A percentile compares a stretch with the other conserved stretches of the same genome.
phyloP scores from a whole-genome alignment of 1,139 yeast genomes.

The Fermentozyma sake region DNA sequence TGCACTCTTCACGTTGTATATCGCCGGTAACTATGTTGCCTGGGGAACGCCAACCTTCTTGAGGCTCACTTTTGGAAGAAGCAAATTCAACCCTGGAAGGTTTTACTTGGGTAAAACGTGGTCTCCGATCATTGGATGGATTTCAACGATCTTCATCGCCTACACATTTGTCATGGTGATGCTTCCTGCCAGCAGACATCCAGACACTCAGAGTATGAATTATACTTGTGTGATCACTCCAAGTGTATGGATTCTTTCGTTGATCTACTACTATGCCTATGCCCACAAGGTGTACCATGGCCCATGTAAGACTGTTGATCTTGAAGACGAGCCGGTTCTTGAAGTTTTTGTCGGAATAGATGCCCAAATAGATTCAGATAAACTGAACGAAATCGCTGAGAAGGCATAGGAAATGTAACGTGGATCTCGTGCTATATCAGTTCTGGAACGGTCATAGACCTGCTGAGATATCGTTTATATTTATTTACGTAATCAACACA shows the following conservation, averaged over 20 bases:
- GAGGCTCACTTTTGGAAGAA: constrained; percentile 41
- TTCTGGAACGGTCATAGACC: too few species aligned
- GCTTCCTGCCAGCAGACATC: constrained; percentile 38
- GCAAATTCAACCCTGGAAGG: constrained; percentile 57
- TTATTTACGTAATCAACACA: too few species aligned
- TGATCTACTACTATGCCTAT: constrained; percentile 40
- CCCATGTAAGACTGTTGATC: constrained; percentile 36
- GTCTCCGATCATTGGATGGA: constrained; percentile 42
- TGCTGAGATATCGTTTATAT: too few species aligned
- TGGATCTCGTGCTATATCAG: too few species aligned
- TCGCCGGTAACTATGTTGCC: constrained; percentile 59
- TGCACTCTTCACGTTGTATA: constrained; percentile 55
- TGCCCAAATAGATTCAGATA: constrained; percentile 2
- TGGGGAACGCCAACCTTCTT: constrained; percentile 57
- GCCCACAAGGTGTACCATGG: constrained; percentile 49
- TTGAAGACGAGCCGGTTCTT: constrained; percentile 11
- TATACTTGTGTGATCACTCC: constrained; percentile 56
- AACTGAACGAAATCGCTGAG: constrained; percentile 1
- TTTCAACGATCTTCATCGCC: constrained; percentile 27
- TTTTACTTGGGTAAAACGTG: constrained; percentile 52
- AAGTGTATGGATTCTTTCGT: constrained; percentile 34
- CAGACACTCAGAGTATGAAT: constrained; percentile 47
- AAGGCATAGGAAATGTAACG: constrained; percentile 2
- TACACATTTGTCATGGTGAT: constrained; percentile 44
- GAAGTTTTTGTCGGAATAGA: constrained; percentile 8